phyloP scores from a whole-genome alignment of 352 stramenopile genomes.

The Thraustochytrium sp. region DNA sequence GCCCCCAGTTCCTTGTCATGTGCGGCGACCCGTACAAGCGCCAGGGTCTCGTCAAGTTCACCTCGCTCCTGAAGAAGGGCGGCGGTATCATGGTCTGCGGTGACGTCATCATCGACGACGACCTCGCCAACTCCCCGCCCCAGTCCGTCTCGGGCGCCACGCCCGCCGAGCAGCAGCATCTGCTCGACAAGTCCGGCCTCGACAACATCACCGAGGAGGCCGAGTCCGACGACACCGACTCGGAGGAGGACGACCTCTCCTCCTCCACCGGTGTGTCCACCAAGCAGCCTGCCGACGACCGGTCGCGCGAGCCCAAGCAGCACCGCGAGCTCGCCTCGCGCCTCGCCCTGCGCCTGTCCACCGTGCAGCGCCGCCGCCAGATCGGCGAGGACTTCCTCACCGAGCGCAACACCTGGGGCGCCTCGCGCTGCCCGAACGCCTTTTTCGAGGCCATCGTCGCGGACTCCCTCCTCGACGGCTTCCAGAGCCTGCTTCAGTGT shows the following conservation, averaged over 20 bases:
- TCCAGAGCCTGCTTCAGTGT: slow-evolving; percentile 63
- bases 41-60: slow-evolving; percentile 51
- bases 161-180: background rate
- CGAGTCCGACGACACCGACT: background rate
- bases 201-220: background rate
- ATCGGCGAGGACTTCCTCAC: slow-evolving; percentile 55
- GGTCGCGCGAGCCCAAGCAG: background rate
- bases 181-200: background rate
- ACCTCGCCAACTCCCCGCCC: background rate
- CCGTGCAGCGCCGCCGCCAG: slow-evolving; percentile 50
- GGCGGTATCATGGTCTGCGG: slow-evolving; percentile 61
- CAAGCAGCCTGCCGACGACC: background rate
- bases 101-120: slow-evolving; percentile 56
- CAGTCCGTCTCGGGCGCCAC: background rate
- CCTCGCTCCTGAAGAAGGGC: slow-evolving; percentile 62
- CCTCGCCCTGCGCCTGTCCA: slow-evolving; percentile 34
- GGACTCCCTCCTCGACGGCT: slow-evolving; percentile 57
- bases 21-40: slow-evolving; percentile 48
- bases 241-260: background rate
- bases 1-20: slow-evolving; percentile 62
- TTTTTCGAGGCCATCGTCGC: slow-evolving; percentile 52
- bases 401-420: background rate
- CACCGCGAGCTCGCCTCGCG: slow-evolving; percentile 17
- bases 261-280: background rate
- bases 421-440: background rate